These are phyloP conservation scores for Daphne laureola DNA, from an alignment of 441 rosid genomes.

Conservation along the genomic window DNA sequence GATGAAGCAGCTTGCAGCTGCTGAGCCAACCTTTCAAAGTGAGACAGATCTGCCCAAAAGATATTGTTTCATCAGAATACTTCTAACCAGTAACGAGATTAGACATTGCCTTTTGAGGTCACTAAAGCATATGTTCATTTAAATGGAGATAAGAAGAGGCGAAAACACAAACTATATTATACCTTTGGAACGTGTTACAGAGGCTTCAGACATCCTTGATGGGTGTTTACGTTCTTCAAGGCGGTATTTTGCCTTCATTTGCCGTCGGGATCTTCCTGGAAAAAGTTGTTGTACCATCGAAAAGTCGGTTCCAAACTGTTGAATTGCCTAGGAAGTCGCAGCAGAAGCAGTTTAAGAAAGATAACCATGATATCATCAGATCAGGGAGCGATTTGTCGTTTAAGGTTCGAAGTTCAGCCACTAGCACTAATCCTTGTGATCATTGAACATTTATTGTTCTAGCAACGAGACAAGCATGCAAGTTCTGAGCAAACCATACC, in stretches of 20 bases:
- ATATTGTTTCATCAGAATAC: slow-evolving; percentile 2
- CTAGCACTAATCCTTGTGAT: too few relatives aligned
- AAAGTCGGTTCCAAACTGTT: slow-evolving; percentile 82
- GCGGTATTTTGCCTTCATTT: slow-evolving; percentile 66
- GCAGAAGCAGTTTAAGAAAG: too few relatives aligned
- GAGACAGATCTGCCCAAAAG: slow-evolving; percentile 46
- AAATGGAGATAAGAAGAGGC: background rate
- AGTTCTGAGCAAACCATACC: slow-evolving; percentile 22
- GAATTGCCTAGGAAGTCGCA: slow-evolving; percentile 44
- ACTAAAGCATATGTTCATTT: slow-evolving; percentile 2
- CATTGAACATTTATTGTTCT: too few relatives aligned
- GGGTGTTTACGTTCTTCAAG: slow-evolving; percentile 72
- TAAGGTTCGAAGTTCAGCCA: too few relatives aligned
- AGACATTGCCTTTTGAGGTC: background rate
- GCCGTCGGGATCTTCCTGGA: slow-evolving; percentile 63
- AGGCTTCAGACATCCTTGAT: slow-evolving; percentile 54
- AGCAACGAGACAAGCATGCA: too few relatives aligned
- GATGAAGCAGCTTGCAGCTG: slow-evolving; percentile 44
- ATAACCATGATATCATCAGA: too few relatives aligned
- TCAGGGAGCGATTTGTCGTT: too few relatives aligned
- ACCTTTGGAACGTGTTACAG: slow-evolving; percentile 55
- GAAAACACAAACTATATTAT: slow-evolving; percentile 8
- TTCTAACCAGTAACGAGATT: background rate
- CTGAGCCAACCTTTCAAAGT: slow-evolving; percentile 52
- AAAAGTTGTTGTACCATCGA: slow-evolving; percentile 74